Evolutionary conservation across 2,329 filamentous ascomycete genomes (phyloP).

Genomic region (Exophiala aquamarina): DNA sequence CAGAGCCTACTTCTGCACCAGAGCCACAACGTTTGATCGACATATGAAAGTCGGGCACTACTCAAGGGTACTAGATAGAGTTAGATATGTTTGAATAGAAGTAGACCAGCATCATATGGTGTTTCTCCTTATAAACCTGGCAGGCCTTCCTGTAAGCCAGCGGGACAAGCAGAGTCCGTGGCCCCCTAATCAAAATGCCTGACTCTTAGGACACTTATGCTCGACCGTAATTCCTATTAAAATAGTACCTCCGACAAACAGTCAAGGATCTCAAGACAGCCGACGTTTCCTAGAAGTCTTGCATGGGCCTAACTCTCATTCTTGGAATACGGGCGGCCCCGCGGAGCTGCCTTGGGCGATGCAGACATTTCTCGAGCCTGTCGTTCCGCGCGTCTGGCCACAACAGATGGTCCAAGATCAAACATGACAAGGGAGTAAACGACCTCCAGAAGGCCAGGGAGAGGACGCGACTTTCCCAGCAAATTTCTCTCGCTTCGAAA

Average conservation of each 20-base stretch:
- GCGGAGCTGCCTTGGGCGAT: conserved; percentile 16
- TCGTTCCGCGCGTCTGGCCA: conserved; percentile 60
- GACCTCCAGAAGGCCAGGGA: conserved; percentile 73
- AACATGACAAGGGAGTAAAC: conserved; percentile 86
- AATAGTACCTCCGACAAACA: too few relatives aligned
- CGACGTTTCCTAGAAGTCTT: too few relatives aligned
- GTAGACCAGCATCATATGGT: too few relatives aligned
- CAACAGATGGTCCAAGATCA: conserved; percentile 95
- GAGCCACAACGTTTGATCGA: neutral
- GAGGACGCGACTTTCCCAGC: conserved; percentile 67
- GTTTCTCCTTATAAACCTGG: too few relatives aligned
- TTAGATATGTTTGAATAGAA: too few relatives aligned
- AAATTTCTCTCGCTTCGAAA: conserved; percentile 74
- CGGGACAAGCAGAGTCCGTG: too few relatives aligned
- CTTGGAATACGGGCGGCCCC: conserved; percentile 9
- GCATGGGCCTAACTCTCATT: conserved; percentile 14
- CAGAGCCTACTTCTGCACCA: neutral
- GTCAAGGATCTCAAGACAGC: neutral
- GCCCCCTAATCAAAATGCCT: too few relatives aligned
- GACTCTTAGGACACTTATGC: too few relatives aligned
- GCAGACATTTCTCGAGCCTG: conserved; percentile 21
- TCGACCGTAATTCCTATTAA: too few relatives aligned
- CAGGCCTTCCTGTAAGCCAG: too few relatives aligned
- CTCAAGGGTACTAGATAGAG: too few relatives aligned
- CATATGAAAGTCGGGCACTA: neutral